Conservation (phyloP, 805 yeast species). For the Yueomyces sp. region DNA sequence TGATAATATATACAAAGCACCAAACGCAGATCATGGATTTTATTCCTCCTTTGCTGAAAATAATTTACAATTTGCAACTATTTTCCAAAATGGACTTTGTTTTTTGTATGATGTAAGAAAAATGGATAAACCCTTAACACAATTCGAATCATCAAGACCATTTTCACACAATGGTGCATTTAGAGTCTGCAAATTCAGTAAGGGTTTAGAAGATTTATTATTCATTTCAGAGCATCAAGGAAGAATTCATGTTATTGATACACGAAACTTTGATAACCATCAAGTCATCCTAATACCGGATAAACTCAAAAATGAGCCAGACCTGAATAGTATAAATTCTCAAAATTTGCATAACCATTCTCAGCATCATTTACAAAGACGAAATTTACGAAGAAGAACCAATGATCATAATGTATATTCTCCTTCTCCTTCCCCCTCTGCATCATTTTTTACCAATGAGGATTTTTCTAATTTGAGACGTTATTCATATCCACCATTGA, state of each 20-base stretch:
- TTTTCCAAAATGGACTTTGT: constrained; percentile 79
- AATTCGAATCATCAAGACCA: constrained; percentile 47
- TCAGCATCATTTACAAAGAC: not conserved
- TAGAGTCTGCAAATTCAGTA: constrained; percentile 47
- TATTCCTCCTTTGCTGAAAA: constrained; percentile 70
- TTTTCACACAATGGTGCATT: constrained; percentile 49
- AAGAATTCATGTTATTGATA: constrained; percentile 72
- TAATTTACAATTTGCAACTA: constrained; percentile 59
- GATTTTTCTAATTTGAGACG: constrained; percentile 6
- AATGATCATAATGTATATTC: constrained; percentile 1
- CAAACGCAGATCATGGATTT: constrained; percentile 62
- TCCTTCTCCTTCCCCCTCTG: constrained; percentile 3
- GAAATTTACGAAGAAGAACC: not conserved
- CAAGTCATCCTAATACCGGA: constrained; percentile 62
- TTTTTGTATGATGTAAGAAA: constrained; percentile 66
- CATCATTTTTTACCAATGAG: constrained; percentile 1
- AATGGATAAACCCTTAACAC: constrained; percentile 36
- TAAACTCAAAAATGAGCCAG: constrained; percentile 5
- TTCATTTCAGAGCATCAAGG: constrained; percentile 77
- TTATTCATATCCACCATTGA: constrained; percentile 8
- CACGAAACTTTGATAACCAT: constrained; percentile 59
- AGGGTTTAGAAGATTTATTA: constrained; percentile 61
- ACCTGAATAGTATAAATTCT: too few species aligned
- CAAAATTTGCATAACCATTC: not conserved
- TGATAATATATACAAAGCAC: constrained; percentile 22